Evolutionary conservation across 192 early-diverging fungal species (phyloP), one percentile per base, ranked within the genome.

Genomic region (Mortierella claussenii): DNA sequence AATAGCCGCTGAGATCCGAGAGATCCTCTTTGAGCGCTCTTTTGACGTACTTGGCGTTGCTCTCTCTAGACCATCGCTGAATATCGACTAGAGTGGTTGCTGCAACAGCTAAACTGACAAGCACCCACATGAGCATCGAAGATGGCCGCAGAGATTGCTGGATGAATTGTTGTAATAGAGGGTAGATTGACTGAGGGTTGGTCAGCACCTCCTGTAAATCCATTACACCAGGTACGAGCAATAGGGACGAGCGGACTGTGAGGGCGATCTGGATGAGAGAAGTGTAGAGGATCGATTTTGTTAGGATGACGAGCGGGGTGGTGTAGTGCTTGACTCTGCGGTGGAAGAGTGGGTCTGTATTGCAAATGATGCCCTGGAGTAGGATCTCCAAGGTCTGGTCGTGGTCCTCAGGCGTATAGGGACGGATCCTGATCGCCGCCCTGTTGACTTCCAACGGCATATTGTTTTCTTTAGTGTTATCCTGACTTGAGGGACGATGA

Each of bases 381-480:
- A 76, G 51, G 46, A 61, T 62, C 26, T 34, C 20, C 9, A 46
- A 10, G 53, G 67, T 65, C 46, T 76, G 73, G 15, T 67, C 73
- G 8, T 60, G 2, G 40, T 76, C 73, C 7, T 61, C 58, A 17
- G 33, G 24, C 40, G 5, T 34, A 17, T 76, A 76, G 15, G 73
- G 65, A 32, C 73, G 33, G 65, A 67, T 57, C 51, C n/a, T n/a
- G n/a, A n/a, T n/a, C n/a, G n/a, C n/a, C n/a, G n/a, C n/a, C n/a
- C n/a, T n/a, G n/a, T n/a, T n/a, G n/a, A n/a, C n/a, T n/a, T n/a
- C n/a, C n/a, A n/a, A n/a, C n/a, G n/a, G n/a, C n/a, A n/a, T n/a
- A n/a, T n/a, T n/a, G n/a, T n/a, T n/a, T n/a, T n/a, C n/a, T n/a
- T n/a, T n/a, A n/a, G n/a, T n/a, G n/a, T n/a, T n/a, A n/a, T n/a